These are phyloP conservation scores for Coelastrella sp. DNA, from an alignment of 139 green algal species.

Conservation along the genomic window DNA sequence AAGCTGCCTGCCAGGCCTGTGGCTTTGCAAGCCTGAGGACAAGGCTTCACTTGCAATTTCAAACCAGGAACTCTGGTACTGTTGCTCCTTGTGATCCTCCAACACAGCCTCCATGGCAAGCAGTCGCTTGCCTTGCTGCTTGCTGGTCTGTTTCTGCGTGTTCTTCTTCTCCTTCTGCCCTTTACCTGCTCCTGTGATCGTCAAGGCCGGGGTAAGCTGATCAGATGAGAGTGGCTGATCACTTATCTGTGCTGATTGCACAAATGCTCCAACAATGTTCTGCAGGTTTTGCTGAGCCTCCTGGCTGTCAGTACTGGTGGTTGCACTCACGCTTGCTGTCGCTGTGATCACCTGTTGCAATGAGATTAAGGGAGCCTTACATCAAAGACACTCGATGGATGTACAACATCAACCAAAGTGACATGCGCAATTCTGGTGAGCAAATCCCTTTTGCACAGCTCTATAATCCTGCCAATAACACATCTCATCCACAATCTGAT, in stretches of 20 bases:
- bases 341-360: constrained; percentile 15
- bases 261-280: background rate
- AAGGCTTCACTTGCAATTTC: background rate
- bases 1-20: background rate
- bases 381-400: background rate
- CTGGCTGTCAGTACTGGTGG: background rate
- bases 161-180: background rate
- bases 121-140: background rate
- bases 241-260: constrained; percentile 1
- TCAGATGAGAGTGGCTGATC: background rate
- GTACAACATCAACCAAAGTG: too few relatives aligned
- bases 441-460: too few relatives aligned
- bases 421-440: too few relatives aligned
- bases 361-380: background rate
- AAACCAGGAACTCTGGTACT: background rate
- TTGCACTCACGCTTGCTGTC: background rate
- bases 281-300: background rate
- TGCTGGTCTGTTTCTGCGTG: background rate
- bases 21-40: background rate
- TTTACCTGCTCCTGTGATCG: background rate
- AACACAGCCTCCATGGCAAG: background rate
- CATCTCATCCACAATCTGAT: too few relatives aligned
- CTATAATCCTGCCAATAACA: too few relatives aligned
- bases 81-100: background rate
- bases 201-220: background rate